phyloP scores from a whole-genome alignment of 116 monocot genomes.

The Phalaenopsis hybrid region DNA sequence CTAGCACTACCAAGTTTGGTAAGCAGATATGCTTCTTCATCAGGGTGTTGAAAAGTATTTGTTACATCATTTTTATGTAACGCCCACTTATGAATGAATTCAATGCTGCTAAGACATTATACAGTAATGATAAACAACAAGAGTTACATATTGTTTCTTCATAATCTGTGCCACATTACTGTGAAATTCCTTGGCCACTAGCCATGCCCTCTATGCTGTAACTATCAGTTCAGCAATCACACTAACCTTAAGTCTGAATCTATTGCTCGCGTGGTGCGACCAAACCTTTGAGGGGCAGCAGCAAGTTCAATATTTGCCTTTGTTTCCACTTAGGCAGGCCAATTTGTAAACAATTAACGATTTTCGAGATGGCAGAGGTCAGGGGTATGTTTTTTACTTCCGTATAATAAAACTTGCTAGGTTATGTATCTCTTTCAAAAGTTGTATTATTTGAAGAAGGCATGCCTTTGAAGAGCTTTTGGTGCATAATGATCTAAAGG shows the following conservation, averaged over 20 bases:
- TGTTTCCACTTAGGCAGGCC: neutral
- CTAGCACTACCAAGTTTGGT: neutral
- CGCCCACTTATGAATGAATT: neutral
- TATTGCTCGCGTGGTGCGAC: neutral
- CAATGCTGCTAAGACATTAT: neutral
- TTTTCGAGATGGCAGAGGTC: neutral
- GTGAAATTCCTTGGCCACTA: neutral
- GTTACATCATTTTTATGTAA: neutral
- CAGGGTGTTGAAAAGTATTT: neutral
- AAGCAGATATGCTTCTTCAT: neutral
- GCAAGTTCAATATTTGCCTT: neutral
- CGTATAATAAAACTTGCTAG: neutral
- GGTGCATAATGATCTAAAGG: neutral
- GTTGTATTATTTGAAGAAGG: neutral
- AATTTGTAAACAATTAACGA: neutral
- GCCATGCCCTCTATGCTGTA: neutral
- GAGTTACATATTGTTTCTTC: neutral
- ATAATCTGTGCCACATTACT: neutral
- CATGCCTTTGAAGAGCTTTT: neutral
- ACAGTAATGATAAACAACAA: neutral
- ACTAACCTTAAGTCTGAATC: neutral
- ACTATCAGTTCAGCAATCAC: conserved; percentile 1
- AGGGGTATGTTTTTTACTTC: neutral
- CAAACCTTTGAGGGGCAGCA: neutral
- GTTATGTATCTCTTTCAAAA: neutral